These are phyloP conservation scores for Epichloe sibirici DNA, from an alignment of 2,329 filamentous ascomycete genomes.

Conservation along the genomic window DNA sequence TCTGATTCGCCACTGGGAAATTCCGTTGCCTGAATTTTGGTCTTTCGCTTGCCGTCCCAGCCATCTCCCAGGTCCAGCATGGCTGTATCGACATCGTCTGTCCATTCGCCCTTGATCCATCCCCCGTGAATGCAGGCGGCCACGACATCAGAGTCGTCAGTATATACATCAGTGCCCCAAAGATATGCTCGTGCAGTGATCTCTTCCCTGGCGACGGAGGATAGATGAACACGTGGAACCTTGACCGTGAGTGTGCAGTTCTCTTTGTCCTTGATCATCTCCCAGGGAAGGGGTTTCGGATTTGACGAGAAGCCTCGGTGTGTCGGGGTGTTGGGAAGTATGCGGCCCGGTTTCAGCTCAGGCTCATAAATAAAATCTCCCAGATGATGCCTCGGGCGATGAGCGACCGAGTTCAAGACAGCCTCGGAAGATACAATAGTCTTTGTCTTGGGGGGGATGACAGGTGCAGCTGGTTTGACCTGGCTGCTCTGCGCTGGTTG, in stretches of 20 bases:
- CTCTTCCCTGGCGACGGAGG: slow-evolving; percentile 58
- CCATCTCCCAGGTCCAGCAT: slow-evolving; percentile 46
- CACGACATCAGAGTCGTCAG: slow-evolving; percentile 87
- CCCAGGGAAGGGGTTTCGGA: slow-evolving; percentile 64
- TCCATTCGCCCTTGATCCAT: slow-evolving; percentile 84
- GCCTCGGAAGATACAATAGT: slow-evolving; percentile 55
- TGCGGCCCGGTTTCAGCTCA: slow-evolving; percentile 41
- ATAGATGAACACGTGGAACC: slow-evolving; percentile 68
- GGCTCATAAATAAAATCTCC: slow-evolving; percentile 76
- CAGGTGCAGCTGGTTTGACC: slow-evolving; percentile 15
- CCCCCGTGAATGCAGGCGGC: slow-evolving; percentile 88
- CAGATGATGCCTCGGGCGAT: slow-evolving; percentile 64
- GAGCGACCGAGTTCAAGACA: slow-evolving; percentile 58
- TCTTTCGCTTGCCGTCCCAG: slow-evolving; percentile 18
- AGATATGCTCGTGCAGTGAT: slow-evolving; percentile 70
- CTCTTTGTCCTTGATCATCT: slow-evolving; percentile 58
- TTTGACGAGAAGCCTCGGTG: slow-evolving; percentile 37
- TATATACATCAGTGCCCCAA: slow-evolving; percentile 92
- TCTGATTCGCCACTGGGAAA: slow-evolving; percentile 25
- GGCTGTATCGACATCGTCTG: slow-evolving; percentile 58
- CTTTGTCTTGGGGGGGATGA: slow-evolving; percentile 47
- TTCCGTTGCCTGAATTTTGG: slow-evolving; percentile 17
- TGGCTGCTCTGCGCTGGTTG: slow-evolving; percentile 13
- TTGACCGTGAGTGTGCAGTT: slow-evolving; percentile 88
- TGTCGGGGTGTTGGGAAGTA: slow-evolving; percentile 28